Base-by-base conservation (phyloP, 768 basidiomycete species). In the Xerocomellus intermedius region DNA sequence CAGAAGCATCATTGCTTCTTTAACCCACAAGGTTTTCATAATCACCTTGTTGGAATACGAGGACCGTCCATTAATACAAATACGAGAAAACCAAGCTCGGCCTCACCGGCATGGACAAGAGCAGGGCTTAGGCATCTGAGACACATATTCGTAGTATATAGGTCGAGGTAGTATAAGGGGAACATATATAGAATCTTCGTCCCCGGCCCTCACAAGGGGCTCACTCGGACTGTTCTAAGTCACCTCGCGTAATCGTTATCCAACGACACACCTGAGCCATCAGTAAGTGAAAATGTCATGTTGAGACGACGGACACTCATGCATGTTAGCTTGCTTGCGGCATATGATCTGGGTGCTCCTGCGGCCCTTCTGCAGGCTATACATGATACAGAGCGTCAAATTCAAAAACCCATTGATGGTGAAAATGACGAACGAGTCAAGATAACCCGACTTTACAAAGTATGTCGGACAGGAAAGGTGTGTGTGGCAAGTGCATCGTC, bases 301-400 rank as follows among this genome's bases (percentile, higher is more conserved):
- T 44, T 4, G 45, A 44, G 21, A n/a, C n/a, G 17, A 33, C 28
- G 8, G n/a, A 8, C 14, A 32, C 37, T 50, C 14, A 48, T 42
- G 2, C 32, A 30, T 17, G 28, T n/a, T 24, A 85, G 82, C 57
- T 50, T 84, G 10, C 67, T 84, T 3, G 81, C 81, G 1, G 79
- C 81, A 3, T 84, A 83, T 54, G 82, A 84, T 66, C 61, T 84
- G 3, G 82, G 82, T 4, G 82, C 82, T 5, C 55, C 80, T 16
- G 57, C 78, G 0, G 67, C 69, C 8, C 67, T 80, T 26, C 52
- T 85, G 38, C 73, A 78, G 54, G 77, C 78, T 50, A 80, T 83
- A 24, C 82, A 80, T 52, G 76, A 79, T 14, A 62, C 67, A 8
- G 77, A 81, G 46, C 66, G 67, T 2, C 61, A 64, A 35, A 59